Base-by-base conservation (phyloP, 2,329 filamentous ascomycete genomes). In the Colletotrichum cordylinicola region DNA sequence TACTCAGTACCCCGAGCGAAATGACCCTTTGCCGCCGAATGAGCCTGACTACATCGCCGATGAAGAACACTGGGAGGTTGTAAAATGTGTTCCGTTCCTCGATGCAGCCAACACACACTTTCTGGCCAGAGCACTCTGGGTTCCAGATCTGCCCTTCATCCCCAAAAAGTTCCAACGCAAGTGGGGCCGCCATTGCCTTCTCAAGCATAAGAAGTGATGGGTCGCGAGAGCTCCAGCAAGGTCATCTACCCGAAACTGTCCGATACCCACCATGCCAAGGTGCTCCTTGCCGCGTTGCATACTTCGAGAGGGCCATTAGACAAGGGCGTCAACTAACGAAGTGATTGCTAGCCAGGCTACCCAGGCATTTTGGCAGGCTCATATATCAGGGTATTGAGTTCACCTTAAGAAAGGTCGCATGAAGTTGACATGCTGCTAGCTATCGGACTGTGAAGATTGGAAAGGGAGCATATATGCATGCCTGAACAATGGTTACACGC, bases 121-220 rank as follows among this genome's bases (percentile, higher is more conserved):
- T 13, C 78, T 98, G 7, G 94, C 94, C 3, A 91, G 97, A 76
- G 90, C 95, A 10, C 85, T 98, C 62, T 98, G 95, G 95, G 83
- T 98, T 43, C 97, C 97, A 4, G 90, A 95, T 78, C 85, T 92
- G 77, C 85, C 89, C 0, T 85, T 95, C 52, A 86, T 98, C 16
- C 96, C 96, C 1, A 88, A 92, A 56, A 89, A 89, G 75, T 93
- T 92, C 78, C 91, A 89, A 79, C 91, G 96, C 73, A 93, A 92
- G 84, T 98, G 96, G 95, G 97, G 96, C 21, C 89, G 92, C 69
- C 98, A 98, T 84, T 99, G 97, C 83, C 87, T 99, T 68, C 85
- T 98, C 78, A 90, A 91, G 80, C 91, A 91, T 78, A 91, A 87
- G 80, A 82, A 79, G 74, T 79, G 55, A 55, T 18, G 48, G 21